Evolutionary conservation across 768 basidiomycete genomes (phyloP), one percentile per base, ranked within the genome.

Genomic region (Leccinum pellstonianum): DNA sequence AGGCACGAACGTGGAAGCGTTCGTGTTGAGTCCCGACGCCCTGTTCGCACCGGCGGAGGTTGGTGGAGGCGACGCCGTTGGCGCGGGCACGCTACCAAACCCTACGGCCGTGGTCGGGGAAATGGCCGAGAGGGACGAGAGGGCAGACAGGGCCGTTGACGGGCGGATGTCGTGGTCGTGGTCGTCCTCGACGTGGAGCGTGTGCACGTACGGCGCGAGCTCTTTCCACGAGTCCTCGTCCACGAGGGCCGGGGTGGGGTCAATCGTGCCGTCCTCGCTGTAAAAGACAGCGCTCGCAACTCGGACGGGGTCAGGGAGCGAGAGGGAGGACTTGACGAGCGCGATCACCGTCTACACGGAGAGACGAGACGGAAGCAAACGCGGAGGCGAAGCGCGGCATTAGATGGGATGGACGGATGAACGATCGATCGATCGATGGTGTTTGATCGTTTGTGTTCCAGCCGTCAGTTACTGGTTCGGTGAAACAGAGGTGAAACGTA

Each of bases 201-300:
- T 70, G 43, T 73, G 73, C 12, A 73, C 57, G 25, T 73, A 72
- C 29, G 73, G 70, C 0, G 58, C 72, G 23, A 75, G 69, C 33
- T 75, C 72, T 15, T 64, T 68, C 73, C 72, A 73, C 35, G 72
- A 73, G 49, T 72, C 70, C 23, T 75, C 73, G 25, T 73, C 72
- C 21, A 73, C 49, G 21, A 66, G 56, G n/a, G 64, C 63, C 15
- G 63, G 62, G 0, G 62, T 56, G 5, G 66, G 53, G 43, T 75
- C 69, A 38, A 75, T 31, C 43, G 64, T 59, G 31, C 73, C 73
- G 31, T 73, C 72, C 50, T 73, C 72, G 55, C 70, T 62, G 47
- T 67, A 73, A 52, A 73, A 73, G 49, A 62, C 37, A 7, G 72
- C 73, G n/a, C 65, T 57, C 23, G 60, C 43, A 21, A 73, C 25